phyloP scores from a whole-genome alignment of 257 asterid genomes.

The Solanum sejunctum region DNA sequence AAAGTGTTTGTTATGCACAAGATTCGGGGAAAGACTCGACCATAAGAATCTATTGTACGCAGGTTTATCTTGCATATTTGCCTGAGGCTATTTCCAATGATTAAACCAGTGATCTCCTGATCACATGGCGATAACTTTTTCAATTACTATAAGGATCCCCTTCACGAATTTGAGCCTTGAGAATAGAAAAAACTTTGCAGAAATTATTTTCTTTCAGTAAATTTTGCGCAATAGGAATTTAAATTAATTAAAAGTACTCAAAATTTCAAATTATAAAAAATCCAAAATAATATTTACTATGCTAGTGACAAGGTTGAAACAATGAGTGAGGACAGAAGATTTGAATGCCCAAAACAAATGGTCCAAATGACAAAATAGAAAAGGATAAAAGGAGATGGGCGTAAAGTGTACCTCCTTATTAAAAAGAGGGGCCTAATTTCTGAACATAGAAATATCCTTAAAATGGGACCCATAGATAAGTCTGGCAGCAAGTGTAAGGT shows the following conservation, averaged over 20 bases:
- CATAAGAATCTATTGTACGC: too few relatives aligned
- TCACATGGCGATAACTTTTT: too few relatives aligned
- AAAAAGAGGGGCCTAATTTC: background rate
- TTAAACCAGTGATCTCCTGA: too few relatives aligned
- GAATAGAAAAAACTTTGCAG: background rate
- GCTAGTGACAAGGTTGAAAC: background rate
- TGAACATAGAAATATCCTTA: background rate
- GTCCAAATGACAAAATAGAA: background rate
- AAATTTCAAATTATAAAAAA: background rate
- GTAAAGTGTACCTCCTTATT: background rate
- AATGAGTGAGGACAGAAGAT: background rate
- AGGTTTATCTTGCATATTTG: too few relatives aligned
- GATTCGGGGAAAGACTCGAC: too few relatives aligned
- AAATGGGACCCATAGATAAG: background rate
- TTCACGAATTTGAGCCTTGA: background rate
- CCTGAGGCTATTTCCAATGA: too few relatives aligned
- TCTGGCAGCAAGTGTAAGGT: background rate
- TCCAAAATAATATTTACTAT: background rate
- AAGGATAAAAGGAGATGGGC: background rate
- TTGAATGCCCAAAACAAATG: background rate
- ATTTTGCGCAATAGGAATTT: background rate
- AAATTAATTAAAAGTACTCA: fast-evolving
- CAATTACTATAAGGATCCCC: too few relatives aligned
- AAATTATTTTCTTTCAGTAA: background rate
- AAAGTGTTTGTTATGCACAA: too few relatives aligned